Conservation (phyloP, 257 asterid species). For the Przewalskia tangutica region DNA sequence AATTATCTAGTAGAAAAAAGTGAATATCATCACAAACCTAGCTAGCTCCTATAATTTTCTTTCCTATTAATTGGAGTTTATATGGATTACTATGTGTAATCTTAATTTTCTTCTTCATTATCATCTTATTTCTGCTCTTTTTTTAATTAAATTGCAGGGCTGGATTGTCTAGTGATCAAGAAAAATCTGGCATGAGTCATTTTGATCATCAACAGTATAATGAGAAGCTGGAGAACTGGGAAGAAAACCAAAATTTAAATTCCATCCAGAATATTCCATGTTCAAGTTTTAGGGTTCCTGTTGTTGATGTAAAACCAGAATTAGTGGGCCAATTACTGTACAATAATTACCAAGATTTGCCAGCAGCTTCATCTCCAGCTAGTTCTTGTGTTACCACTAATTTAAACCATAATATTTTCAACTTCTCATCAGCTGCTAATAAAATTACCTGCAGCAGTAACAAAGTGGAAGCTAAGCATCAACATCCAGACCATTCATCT, state of each 20-base stretch:
- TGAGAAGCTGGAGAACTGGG: slow-evolving; percentile 74
- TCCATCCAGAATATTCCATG: background rate
- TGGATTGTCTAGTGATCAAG: slow-evolving; percentile 38
- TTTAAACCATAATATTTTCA: slow-evolving; percentile 37
- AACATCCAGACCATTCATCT: slow-evolving; percentile 44
- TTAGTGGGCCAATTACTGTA: slow-evolving; percentile 1
- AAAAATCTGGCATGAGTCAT: slow-evolving; percentile 38
- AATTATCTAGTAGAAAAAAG: background rate
- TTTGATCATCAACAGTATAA: slow-evolving; percentile 24
- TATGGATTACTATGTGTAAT: background rate
- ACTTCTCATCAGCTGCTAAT: slow-evolving; percentile 30
- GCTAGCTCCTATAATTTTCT: background rate
- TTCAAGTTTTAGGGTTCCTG: slow-evolving; percentile 27
- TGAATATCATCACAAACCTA: background rate
- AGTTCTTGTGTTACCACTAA: slow-evolving; percentile 46
- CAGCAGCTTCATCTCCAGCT: slow-evolving; percentile 35
- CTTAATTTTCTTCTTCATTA: background rate
- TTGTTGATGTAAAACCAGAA: slow-evolving; percentile 54
- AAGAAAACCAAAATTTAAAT: slow-evolving; percentile 36
- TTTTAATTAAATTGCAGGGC: slow-evolving; percentile 25
- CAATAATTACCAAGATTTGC: background rate
- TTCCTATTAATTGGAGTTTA: background rate
- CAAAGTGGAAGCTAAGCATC: slow-evolving; percentile 22
- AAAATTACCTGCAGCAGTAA: background rate
- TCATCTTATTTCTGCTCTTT: background rate